Percentiles rank a stretch among this genome's conserved stretches.
Evolutionary conservation across 352 stramenopile species (phyloP).

Genomic region (Phytophthora litchii): DNA sequence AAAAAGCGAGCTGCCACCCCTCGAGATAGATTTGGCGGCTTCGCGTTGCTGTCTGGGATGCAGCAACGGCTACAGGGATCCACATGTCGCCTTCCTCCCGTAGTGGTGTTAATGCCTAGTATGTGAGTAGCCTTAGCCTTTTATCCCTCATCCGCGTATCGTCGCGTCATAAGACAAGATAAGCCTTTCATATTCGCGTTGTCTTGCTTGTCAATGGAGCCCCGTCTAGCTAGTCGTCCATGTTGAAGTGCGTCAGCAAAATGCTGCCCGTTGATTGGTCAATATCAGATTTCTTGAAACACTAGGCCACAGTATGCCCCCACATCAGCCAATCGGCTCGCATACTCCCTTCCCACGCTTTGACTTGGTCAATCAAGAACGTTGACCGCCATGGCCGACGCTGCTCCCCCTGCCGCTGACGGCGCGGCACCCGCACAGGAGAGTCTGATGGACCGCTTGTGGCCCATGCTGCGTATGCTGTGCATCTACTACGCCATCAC

Average conservation of each 20-base stretch:
- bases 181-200: slow-evolving; percentile 32
- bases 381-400: slow-evolving; percentile 23
- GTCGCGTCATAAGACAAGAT: slow-evolving; percentile 31
- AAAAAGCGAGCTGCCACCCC: slow-evolving; percentile 25
- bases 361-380: too few relatives aligned
- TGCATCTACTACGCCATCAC: slow-evolving; percentile 86
- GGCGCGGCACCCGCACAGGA: slow-evolving; percentile 33
- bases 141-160: slow-evolving; percentile 14
- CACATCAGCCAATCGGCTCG: too few relatives aligned
- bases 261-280: slow-evolving; percentile 4
- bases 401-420: slow-evolving; percentile 3
- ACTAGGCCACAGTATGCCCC: slow-evolving; percentile 4
- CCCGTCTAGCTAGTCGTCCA: slow-evolving; percentile 13
- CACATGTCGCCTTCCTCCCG: slow-evolving; percentile 18
- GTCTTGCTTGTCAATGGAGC: background rate
- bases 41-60: slow-evolving; percentile 22
- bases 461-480: slow-evolving; percentile 75
- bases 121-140: slow-evolving; percentile 46
- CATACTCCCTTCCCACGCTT: too few relatives aligned
- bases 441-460: slow-evolving; percentile 62
- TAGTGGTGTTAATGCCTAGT: slow-evolving; percentile 42
- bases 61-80: slow-evolving; percentile 17
- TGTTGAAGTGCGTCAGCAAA: slow-evolving; percentile 16
- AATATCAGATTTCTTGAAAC: background rate
- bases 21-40: slow-evolving; percentile 40